Evolutionary conservation across 2,329 filamentous ascomycete genomes (phyloP).

Genomic region (Venturia aucupariae): DNA sequence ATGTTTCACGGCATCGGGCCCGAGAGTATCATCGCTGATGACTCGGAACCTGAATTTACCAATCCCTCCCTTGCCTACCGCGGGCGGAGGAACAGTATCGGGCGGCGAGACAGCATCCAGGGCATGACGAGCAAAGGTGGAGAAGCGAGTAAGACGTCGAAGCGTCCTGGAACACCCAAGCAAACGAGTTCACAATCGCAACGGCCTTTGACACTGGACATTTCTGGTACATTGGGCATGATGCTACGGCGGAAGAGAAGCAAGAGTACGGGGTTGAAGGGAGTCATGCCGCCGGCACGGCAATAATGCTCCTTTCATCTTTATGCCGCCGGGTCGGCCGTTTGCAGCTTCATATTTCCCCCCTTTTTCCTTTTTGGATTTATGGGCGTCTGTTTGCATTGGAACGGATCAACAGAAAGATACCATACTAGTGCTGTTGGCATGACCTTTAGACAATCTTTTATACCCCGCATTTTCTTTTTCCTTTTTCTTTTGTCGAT

Average conservation of each 20-base stretch:
- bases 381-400: too few species aligned
- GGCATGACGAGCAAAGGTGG: background rate
- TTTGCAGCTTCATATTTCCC: too few species aligned
- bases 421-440: too few species aligned
- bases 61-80: background rate
- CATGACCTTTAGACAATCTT: too few species aligned
- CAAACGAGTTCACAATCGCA: background rate
- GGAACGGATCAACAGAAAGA: too few species aligned
- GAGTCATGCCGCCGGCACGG: slow-evolving; percentile 20
- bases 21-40: slow-evolving; percentile 12
- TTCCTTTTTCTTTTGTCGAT: too few species aligned
- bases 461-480: too few species aligned
- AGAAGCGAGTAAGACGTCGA: background rate
- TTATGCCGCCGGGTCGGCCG: too few species aligned
- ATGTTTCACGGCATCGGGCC: slow-evolving; percentile 27
- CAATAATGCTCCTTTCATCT: too few species aligned
- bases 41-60: background rate
- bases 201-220: slow-evolving; percentile 18
- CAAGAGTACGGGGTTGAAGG: slow-evolving; percentile 22
- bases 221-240: slow-evolving; percentile 21
- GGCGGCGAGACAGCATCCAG: slow-evolving; percentile 7
- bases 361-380: too few species aligned
- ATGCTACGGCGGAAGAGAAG: slow-evolving; percentile 21
- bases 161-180: background rate
- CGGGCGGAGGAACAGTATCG: background rate